phyloP scores from a whole-genome alignment of 1,284 basidiomycete genomes.

The Polyporus tsugae region DNA sequence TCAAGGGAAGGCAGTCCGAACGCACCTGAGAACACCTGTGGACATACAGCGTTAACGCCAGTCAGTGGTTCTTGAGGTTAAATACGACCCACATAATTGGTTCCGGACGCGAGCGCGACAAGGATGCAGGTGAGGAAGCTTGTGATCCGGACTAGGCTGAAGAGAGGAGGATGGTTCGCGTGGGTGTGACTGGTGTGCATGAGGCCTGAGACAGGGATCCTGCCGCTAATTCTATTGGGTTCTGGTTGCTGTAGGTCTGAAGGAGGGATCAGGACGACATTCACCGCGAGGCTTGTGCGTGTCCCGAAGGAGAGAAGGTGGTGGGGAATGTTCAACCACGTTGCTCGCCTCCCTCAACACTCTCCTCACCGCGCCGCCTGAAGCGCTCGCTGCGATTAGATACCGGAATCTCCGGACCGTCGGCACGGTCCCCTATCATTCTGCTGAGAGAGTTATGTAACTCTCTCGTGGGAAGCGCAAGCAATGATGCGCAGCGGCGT shows the following conservation, averaged over 20 bases:
- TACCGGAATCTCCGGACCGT: background rate
- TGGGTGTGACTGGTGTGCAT: slow-evolving; percentile 31
- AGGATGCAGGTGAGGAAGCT: slow-evolving; percentile 62
- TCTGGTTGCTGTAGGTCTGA: background rate
- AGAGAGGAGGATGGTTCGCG: slow-evolving; percentile 40
- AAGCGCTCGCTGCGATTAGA: slow-evolving; percentile 2
- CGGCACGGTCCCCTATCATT: background rate
- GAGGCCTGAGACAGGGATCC: background rate
- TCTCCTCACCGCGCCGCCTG: background rate
- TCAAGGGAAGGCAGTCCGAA: background rate
- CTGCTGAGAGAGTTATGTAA: too few relatives aligned
- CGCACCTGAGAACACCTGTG: slow-evolving; percentile 52
- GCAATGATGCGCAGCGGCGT: too few relatives aligned
- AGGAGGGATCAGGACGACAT: background rate
- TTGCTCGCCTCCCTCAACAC: background rate
- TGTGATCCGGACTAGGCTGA: slow-evolving; percentile 52
- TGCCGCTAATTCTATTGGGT: background rate
- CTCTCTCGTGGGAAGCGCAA: too few relatives aligned
- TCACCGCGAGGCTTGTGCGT: background rate
- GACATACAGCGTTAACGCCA: slow-evolving; percentile 46
- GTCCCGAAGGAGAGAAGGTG: background rate
- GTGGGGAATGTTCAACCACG: background rate
- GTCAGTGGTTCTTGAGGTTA: background rate
- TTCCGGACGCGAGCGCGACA: slow-evolving; percentile 69
- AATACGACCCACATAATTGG: slow-evolving; percentile 66